Base-by-base conservation (phyloP, 2,329 filamentous ascomycete species). In the Pseudogymnoascus sp. region DNA sequence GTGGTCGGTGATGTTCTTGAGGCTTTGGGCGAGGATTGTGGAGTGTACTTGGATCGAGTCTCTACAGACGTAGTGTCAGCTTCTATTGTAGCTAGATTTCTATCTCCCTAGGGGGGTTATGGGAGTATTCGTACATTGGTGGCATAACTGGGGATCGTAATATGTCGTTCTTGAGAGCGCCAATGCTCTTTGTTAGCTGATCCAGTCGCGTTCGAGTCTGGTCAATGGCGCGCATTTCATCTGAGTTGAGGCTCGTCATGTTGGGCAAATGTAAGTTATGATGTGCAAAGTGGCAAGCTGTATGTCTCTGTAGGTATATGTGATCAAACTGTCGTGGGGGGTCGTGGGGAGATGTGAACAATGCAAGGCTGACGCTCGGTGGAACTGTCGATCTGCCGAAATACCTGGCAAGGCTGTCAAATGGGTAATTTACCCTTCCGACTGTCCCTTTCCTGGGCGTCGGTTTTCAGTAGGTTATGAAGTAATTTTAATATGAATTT, bases 1-100 rank as follows among this genome's bases (percentile, higher is more conserved):
- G 67, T 86, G 81, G 38, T 86, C 80, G 62, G 86, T 83, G 63
- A 93, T 79, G 22, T 83, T 84, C 64, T 81, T 77, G 38, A 94
- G 81, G 71, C 89, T 89, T 66, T 82, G 82, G 66, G 87, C 86
- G 59, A 92, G 82, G 71, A 92, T 89, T 65, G 82, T 80, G 43
- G 86, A 81, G 57, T 86, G 87, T n/a, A 84, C 83, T 72, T 90
- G 86, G 57, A 92, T 80, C 12, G 87, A 89, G 50, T 84, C 81
- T 69, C 88, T 91, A 65, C 25, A 3, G 25, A 28, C 16, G 14
- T 38, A 47, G 25, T 35, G 57, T 66, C n/a, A 69, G 61, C 58
- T 57, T n/a, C 6, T 36, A 20, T 14, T 14, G 2, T 3, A 54
- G 3, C 20, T 7, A 16, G 25, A 14, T 9, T 33, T 33, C 28